Percentiles rank a stretch among this genome's conserved stretches.
phyloP scores from a whole-genome alignment of 108 stramenopile genomes.

The Skeletonema marinoi region DNA sequence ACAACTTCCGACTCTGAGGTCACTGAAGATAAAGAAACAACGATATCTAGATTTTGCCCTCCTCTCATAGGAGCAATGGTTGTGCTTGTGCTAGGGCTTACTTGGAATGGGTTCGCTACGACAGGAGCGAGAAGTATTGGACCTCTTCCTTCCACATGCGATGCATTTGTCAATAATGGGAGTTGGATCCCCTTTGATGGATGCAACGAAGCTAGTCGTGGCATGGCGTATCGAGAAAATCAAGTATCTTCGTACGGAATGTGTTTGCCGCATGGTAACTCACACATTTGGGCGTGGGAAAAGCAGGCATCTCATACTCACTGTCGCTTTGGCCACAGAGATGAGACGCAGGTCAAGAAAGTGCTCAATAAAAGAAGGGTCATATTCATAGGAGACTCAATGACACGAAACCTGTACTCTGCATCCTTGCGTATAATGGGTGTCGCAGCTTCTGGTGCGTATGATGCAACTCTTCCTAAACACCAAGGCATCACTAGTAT shows the following conservation, averaged over 20 bases:
- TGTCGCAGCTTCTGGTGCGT: constrained; percentile 60
- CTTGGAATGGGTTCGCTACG: constrained; percentile 68
- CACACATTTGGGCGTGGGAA: constrained; percentile 76
- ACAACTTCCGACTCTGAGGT: constrained; percentile 21
- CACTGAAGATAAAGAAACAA: constrained; percentile 5
- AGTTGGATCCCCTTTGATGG: constrained; percentile 74
- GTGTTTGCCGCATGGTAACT: constrained; percentile 51
- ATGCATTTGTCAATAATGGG: constrained; percentile 66
- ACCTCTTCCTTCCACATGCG: constrained; percentile 63
- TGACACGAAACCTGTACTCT: constrained; percentile 79
- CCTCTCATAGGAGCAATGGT: constrained; percentile 51
- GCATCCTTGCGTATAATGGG: constrained; percentile 71
- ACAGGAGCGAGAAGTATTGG: constrained; percentile 61
- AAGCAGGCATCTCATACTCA: constrained; percentile 47
- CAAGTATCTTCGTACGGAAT: constrained; percentile 62
- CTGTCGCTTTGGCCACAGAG: constrained; percentile 76
- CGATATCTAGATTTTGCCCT: constrained; percentile 23
- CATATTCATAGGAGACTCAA: constrained; percentile 82
- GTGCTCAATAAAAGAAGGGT: constrained; percentile 55
- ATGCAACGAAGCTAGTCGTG: constrained; percentile 78
- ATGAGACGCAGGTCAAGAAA: constrained; percentile 54
- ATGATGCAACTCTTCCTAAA: constrained; percentile 75
- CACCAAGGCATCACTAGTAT: constrained; percentile 52
- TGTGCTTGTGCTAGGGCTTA: constrained; percentile 50
- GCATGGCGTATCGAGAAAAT: constrained; percentile 63